A percentile compares a stretch with the other conserved stretches of the same genome.
These are phyloP conservation scores for Takakia lepidozioides DNA, from an alignment of 225 moss, liverwort and hornwort species.

Conservation along the genomic window DNA sequence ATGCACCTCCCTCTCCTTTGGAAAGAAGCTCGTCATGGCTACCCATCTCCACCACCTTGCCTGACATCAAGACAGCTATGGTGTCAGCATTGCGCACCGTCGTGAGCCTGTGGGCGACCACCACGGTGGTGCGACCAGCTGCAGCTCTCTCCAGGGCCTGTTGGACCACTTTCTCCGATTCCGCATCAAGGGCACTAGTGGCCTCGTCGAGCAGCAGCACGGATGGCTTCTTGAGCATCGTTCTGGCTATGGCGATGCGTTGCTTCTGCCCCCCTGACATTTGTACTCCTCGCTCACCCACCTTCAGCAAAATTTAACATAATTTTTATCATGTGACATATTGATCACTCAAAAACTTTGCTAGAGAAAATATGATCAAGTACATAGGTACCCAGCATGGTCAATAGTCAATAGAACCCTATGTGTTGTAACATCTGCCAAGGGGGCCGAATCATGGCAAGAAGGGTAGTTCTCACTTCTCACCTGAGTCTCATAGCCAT, in stretches of 20 bases:
- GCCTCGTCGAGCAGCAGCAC: conserved; percentile 70
- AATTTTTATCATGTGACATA: too few species aligned
- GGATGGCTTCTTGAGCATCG: conserved; percentile 52
- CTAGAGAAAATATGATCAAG: too few species aligned
- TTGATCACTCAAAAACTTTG: too few species aligned
- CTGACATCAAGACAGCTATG: conserved; percentile 51
- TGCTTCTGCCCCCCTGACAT: conserved; percentile 64
- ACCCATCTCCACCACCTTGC: conserved; percentile 57
- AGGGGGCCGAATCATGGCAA: too few species aligned
- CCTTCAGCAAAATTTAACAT: too few species aligned
- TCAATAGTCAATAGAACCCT: too few species aligned
- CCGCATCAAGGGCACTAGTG: conserved; percentile 62
- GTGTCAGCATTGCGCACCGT: conserved; percentile 49
- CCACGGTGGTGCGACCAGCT: conserved; percentile 38
- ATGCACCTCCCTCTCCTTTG: conserved; percentile 34
- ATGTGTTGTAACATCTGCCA: too few species aligned
- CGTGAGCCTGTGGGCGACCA: conserved; percentile 55
- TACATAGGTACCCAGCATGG: too few species aligned
- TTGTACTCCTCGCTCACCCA: conserved; percentile 57
- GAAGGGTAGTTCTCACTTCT: too few species aligned
- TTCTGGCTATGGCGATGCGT: conserved; percentile 64
- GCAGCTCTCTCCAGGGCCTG: conserved; percentile 47
- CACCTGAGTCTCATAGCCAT: conserved; percentile 61
- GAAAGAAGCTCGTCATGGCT: conserved; percentile 43
- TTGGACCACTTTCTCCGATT: conserved; percentile 50